A percentile compares a stretch with the other conserved stretches of the same genome.
Conservation (phyloP, 2,329 filamentous ascomycete species). For the Colletotrichum nymphaeae region DNA sequence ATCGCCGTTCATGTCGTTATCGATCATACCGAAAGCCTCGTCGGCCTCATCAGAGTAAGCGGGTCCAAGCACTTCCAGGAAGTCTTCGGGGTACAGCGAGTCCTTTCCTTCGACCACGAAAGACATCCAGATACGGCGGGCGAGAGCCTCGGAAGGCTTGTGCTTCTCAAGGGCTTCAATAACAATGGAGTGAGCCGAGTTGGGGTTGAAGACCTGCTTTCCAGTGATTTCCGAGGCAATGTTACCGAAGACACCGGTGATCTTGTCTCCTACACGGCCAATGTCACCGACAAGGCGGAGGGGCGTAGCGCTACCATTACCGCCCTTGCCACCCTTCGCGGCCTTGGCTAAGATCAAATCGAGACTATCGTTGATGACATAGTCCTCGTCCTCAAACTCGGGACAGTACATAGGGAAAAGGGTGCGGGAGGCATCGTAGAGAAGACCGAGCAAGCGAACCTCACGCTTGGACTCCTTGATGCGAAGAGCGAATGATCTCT, state of each 20-base stretch:
- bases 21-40: constrained; percentile 84
- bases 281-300: constrained; percentile 83
- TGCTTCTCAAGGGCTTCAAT: constrained; percentile 89
- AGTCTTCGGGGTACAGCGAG: constrained; percentile 81
- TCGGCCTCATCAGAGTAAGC: constrained; percentile 82
- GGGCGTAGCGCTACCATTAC: constrained; percentile 75
- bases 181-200: constrained; percentile 89
- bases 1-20: constrained; percentile 91
- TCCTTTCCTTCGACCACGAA: constrained; percentile 93
- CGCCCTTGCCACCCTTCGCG: constrained; percentile 61
- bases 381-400: constrained; percentile 93
- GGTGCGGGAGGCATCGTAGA: constrained; percentile 90
- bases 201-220: constrained; percentile 94
- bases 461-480: constrained; percentile 94
- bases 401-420: constrained; percentile 93
- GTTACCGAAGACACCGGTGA: constrained; percentile 92
- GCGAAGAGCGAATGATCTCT: constrained; percentile 81
- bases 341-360: constrained; percentile 69
- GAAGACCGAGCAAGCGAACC: constrained; percentile 81
- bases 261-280: constrained; percentile 88
- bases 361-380: constrained; percentile 87
- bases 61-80: constrained; percentile 86
- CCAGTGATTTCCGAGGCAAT: constrained; percentile 95
- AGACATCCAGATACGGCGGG: constrained; percentile 97
- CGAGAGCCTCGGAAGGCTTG: constrained; percentile 87